A percentile compares a stretch with the other conserved stretches of the same genome.
phyloP scores from a whole-genome alignment of 179 eudicot species.

The Drosera spatulata region DNA sequence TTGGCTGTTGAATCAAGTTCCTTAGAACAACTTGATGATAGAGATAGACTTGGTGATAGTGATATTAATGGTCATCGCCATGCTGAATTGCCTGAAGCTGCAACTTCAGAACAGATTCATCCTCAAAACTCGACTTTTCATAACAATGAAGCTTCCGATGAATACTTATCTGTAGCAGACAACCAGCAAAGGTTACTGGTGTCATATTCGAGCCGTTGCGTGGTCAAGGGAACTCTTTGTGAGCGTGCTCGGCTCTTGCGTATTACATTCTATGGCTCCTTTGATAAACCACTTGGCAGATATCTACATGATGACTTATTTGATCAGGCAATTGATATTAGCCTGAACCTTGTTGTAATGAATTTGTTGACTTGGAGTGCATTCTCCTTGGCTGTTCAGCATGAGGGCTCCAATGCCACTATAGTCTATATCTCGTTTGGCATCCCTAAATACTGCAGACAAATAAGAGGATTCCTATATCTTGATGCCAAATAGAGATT shows the following conservation, averaged over 20 bases:
- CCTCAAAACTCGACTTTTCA: slow-evolving; percentile 15
- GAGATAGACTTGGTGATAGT: slow-evolving; percentile 9
- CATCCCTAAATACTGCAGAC: too few relatives aligned
- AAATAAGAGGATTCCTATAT: too few relatives aligned
- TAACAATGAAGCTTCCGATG: slow-evolving; percentile 33
- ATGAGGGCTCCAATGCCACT: too few relatives aligned
- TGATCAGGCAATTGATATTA: slow-evolving; percentile 49
- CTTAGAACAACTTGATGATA: slow-evolving; percentile 7
- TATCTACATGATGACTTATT: slow-evolving; percentile 83
- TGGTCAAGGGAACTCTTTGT: slow-evolving; percentile 81
- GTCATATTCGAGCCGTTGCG: slow-evolving; percentile 88
- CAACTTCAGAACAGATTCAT: slow-evolving; percentile 19
- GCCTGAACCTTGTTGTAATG: background rate
- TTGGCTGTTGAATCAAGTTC: slow-evolving; percentile 6
- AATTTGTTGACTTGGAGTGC: too few relatives aligned
- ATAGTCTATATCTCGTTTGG: too few relatives aligned
- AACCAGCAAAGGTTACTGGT: slow-evolving; percentile 80
- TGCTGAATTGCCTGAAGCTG: slow-evolving; percentile 13
- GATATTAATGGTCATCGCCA: slow-evolving; percentile 14
- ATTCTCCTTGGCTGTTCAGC: too few relatives aligned
- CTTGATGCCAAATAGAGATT: background rate
- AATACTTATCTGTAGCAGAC: slow-evolving; percentile 51
- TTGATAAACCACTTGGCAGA: slow-evolving; percentile 92
- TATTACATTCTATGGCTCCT: slow-evolving; percentile 78
- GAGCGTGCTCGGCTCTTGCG: slow-evolving; percentile 88